Percentiles rank a stretch among this genome's conserved stretches.
Evolutionary conservation across 148 eudicot species (phyloP).

Genomic region (Arctostaphylos glauca): DNA sequence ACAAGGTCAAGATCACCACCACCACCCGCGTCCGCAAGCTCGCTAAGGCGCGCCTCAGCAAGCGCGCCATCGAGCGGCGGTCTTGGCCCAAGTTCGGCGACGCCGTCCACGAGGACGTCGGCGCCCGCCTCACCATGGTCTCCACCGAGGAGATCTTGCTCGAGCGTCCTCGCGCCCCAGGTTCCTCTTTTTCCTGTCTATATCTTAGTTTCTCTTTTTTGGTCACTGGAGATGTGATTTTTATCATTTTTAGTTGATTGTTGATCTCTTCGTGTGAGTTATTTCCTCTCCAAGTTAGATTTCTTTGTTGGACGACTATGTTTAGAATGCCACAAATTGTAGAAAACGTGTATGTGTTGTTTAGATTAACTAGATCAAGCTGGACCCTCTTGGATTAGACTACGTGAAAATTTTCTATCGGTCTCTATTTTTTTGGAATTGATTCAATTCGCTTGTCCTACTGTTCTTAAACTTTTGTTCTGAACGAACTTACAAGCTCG

Average conservation of each 20-base stretch:
- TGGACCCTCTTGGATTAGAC: neutral
- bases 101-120: constrained; percentile 58
- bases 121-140: constrained; percentile 59
- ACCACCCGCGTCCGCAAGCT: constrained; percentile 59
- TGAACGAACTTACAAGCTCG: too few relatives aligned
- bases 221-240: neutral
- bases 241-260: neutral
- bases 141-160: constrained; percentile 65
- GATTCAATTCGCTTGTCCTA: too few relatives aligned
- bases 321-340: neutral
- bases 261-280: neutral
- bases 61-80: constrained; percentile 57
- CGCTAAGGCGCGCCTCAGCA: constrained; percentile 60
- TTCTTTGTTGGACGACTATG: neutral
- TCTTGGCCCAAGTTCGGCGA: constrained; percentile 71
- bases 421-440: neutral
- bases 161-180: constrained; percentile 58
- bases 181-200: constrained; percentile 21
- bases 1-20: constrained; percentile 59
- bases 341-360: neutral
- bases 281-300: neutral
- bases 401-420: neutral
- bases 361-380: neutral
- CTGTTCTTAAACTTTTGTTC: too few relatives aligned
- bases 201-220: too few relatives aligned